Base-by-base conservation (phyloP, 306 rosid species). In the Prunus kanzakura region DNA sequence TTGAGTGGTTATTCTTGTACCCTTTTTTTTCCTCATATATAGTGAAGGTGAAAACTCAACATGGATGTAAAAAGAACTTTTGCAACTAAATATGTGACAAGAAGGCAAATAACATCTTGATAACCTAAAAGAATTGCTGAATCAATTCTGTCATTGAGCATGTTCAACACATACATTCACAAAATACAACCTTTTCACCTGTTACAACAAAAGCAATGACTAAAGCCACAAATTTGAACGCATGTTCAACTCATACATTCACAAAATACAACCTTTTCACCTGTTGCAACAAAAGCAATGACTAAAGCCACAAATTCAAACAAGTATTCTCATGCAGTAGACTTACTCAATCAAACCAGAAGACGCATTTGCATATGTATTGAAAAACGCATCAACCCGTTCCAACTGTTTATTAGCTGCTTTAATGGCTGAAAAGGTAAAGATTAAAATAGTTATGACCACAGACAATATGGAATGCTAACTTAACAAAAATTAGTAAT, bases 261-360 rank as follows among this genome's bases (percentile, higher is more conserved):
- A 41, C 15, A 18, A 19, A 51, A 50, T 4, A 47, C 47, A 18
- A 47, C 13, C 54, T 74, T 11, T 12, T 18, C 29, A 50, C 51
- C 65, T 14, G 45, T 67, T 75, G 38, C 54, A 38, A 67, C 30
- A 32, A 61, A 76, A 47, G 55, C 71, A 72, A 49, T 32, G 47
- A 25, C 54, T 27, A 64, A 52, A 46, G 32, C 16, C 11, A 64
- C 12, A 63, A 78, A 46, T 72, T 45, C 29, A 11, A 23, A 47
- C 52, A 51, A 19, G 41, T 4, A 69, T 49, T 23, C 27, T 11
- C 73, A 61, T 69, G 56, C 10, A 22, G 76, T 58, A 46, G 27
- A 86, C 99, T 91, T 92, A 96, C 99, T 92, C 99, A 74, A 96
- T 96, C 88, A 88, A 49, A 64, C 91, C 90, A 62, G 93, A 85